Conservation (phyloP, 345 rosid species). For the Crucihimalaya himalaica region DNA sequence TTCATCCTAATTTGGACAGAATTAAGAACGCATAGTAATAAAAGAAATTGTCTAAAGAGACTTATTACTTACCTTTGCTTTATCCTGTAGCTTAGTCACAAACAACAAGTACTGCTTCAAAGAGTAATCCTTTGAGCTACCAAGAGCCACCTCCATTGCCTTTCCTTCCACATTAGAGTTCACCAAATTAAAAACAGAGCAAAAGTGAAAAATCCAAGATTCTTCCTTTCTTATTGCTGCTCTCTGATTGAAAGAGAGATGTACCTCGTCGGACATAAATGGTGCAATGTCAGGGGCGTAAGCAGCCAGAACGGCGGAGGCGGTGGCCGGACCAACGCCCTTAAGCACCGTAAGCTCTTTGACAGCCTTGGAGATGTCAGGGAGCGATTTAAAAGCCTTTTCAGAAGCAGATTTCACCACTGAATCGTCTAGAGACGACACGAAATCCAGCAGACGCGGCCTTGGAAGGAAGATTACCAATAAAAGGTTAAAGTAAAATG, state of each 20-base stretch:
- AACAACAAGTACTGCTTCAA: conserved; percentile 68
- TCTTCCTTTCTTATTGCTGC: background rate
- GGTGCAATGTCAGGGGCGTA: conserved; percentile 78
- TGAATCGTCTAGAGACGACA: conserved; percentile 68
- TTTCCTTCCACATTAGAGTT: conserved; percentile 23
- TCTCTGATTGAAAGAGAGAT: background rate
- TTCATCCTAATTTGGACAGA: conserved; percentile 1
- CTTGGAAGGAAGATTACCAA: conserved; percentile 35
- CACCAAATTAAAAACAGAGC: background rate
- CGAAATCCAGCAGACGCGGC: conserved; percentile 78
- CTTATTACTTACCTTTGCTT: conserved; percentile 53
- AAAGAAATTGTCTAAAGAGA: conserved; percentile 12
- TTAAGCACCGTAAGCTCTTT: conserved; percentile 74
- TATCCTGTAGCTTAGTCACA: conserved; percentile 53
- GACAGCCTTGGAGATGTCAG: conserved; percentile 70
- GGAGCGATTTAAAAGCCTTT: conserved; percentile 74
- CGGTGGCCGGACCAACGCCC: conserved; percentile 94
- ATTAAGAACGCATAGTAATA: background rate
- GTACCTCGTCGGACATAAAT: conserved; percentile 91
- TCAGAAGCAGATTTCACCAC: conserved; percentile 67
- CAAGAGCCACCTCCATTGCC: conserved; percentile 82
- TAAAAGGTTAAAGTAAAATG: background rate
- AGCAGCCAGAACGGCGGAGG: conserved; percentile 88
- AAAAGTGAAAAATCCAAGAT: background rate
- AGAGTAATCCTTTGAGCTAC: conserved; percentile 73